Evolutionary conservation across 1,284 basidiomycete genomes (phyloP), one percentile per base, ranked within the genome.

Genomic region (Thelephora terrestris): DNA sequence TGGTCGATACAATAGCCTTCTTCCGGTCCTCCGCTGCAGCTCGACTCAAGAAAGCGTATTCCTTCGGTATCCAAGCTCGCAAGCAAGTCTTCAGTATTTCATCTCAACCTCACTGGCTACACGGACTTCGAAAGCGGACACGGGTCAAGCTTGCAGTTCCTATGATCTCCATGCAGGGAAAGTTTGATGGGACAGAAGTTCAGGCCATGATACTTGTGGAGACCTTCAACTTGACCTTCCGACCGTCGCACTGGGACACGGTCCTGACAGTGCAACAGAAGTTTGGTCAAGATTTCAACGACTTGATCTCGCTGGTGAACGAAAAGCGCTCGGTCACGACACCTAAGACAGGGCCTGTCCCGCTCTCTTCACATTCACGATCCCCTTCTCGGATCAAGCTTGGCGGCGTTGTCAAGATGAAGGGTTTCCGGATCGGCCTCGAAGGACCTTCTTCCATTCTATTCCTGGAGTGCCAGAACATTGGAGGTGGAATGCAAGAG

Each of bases 251-350:
- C 55, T 81, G 86, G 77, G 89, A 92, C 57, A 84, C 83, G 6
- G 63, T 91, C 3, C 71, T 91, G 2, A 77, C 76, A 2, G 81
- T 91, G 10, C 86, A 90, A 57, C 83, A 87, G 55, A 89, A 90
- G 57, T 91, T 90, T 52, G 88, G 85, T 6, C 81, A 84, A 57
- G 89, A 91, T 62, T 86, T 91, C 64, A 85, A 84, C 54, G 89
- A 92, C 53, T 69, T 91, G 23, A 64, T 91, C 9, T 66, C 74
- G 36, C 63, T 87, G 48, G 69, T 84, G 24, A 76, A 75, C 51
- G 73, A 85, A 57, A 79, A 74, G 18, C 75, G 77, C 23, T 47
- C 55, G 45, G 25, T 48, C 9, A 42, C 39, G 10, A 16, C 42
- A 16, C 7, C 32, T 5, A 47, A 49, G 24, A 43, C 47, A 14